Evolutionary conservation across 352 stramenopile genomes (phyloP), one percentile per base, ranked within the genome.

Genomic region (Phytopythium helicoides): DNA sequence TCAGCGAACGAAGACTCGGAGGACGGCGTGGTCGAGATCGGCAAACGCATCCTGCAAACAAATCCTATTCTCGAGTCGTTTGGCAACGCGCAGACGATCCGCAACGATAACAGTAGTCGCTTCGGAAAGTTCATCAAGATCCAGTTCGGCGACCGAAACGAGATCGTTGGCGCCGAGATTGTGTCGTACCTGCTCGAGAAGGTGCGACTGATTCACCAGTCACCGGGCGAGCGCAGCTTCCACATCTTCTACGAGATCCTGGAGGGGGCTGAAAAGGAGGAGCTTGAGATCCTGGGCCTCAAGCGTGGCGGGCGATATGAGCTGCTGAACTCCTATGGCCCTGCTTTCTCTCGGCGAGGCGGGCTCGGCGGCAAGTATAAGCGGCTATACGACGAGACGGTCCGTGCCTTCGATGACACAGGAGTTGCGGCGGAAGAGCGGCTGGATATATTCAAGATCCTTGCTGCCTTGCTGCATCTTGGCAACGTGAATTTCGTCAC

Each of bases 41-140:
- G 84, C 12, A 73, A 75, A 22, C 81, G 93, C 42, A 97, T 98
- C 22, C 60, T 98, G 23, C 94, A 98, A 73, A 98, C 90, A 9
- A 99, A 98, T 58, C 96, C 96, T 25, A 98, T 99, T 56, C 69
- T 99, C 16, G 96, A 99, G 70, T 95, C 87, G 23, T 99, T 99
- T 70, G 96, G 96, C 34, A 99, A 99, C 60, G 96, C 96, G 1
- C 86, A 95, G 55, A 99, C 96, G 3, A 92, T 98, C 28, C 73
- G 95, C 33, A 99, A 99, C 64, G 95, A 99, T 69, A 99, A 99
- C 69, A 96, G 73, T 14, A 94, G 74, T 72, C 84, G 94, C 40
- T 98, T 98, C 66, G 94, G 94, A 52, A 98, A 98, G 67, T 98
- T 97, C 56, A 97, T 98, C 68, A 94, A 97, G 49, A 89, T 98